These are phyloP conservation scores for Arachnomyces sp. DNA, from an alignment of 2,329 filamentous ascomycete genomes.

Conservation along the genomic window DNA sequence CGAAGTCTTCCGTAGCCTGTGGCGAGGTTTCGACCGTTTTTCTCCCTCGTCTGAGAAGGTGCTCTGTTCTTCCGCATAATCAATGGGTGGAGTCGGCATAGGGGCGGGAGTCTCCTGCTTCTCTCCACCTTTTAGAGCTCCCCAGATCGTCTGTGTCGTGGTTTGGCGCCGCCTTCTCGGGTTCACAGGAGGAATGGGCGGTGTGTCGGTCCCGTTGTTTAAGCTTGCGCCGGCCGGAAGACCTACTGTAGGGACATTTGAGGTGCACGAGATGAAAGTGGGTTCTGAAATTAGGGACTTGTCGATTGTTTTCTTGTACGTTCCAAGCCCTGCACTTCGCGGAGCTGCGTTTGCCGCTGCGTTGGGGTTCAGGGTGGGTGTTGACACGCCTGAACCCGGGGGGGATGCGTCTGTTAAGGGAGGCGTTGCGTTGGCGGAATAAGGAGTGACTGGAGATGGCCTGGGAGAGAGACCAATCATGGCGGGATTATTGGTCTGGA, in stretches of 20 bases:
- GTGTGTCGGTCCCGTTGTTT: slow-evolving; percentile 45
- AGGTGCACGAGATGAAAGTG: slow-evolving; percentile 45
- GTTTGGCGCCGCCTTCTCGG: slow-evolving; percentile 48
- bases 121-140: slow-evolving; percentile 29
- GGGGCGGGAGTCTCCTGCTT: slow-evolving; percentile 20
- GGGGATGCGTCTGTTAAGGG: slow-evolving; percentile 41
- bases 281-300: slow-evolving; percentile 59
- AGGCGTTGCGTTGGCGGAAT: slow-evolving; percentile 48
- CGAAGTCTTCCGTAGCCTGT: slow-evolving; percentile 40
- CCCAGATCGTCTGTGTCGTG: slow-evolving; percentile 35
- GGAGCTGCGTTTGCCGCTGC: slow-evolving; percentile 23
- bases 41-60: slow-evolving; percentile 38
- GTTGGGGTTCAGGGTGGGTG: slow-evolving; percentile 16
- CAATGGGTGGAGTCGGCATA: slow-evolving; percentile 16
- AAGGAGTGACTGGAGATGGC: slow-evolving; percentile 41
- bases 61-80: slow-evolving; percentile 30
- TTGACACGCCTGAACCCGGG: slow-evolving; percentile 33
- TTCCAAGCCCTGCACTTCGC: slow-evolving; percentile 19
- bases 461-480: slow-evolving; percentile 36
- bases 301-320: slow-evolving; percentile 50
- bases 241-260: slow-evolving; percentile 51
- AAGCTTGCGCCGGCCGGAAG: slow-evolving; percentile 50
- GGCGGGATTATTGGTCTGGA: slow-evolving; percentile 17
- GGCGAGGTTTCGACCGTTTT: slow-evolving; percentile 29
- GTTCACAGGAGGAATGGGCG: slow-evolving; percentile 54